Conservation (phyloP, 768 basidiomycete species). For the Stropharia rugosoannulata region DNA sequence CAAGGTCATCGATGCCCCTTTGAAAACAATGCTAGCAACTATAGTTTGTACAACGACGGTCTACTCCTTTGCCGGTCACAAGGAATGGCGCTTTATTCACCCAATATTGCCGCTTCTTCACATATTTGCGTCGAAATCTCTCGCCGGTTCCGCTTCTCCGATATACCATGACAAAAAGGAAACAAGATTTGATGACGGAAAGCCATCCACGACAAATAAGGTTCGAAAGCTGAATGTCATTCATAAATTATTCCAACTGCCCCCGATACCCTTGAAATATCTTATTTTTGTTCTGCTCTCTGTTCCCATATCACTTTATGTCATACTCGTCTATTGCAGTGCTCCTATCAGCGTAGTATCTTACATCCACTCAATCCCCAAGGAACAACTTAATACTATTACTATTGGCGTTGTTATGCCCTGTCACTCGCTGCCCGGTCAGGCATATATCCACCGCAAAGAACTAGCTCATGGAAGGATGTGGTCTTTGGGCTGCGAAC, state of each 20-base stretch:
- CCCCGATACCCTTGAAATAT: slow-evolving; percentile 32
- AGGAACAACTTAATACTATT: slow-evolving; percentile 38
- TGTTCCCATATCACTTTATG: slow-evolving; percentile 65
- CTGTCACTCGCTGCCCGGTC: slow-evolving; percentile 95
- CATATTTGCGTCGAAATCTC: slow-evolving; percentile 70
- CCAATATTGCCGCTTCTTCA: slow-evolving; percentile 86
- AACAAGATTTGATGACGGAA: not conserved
- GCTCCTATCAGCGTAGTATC: slow-evolving; percentile 78
- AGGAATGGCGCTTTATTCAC: slow-evolving; percentile 97
- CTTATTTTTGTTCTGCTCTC: slow-evolving; percentile 48
- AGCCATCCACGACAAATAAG: not conserved
- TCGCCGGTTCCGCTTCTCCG: slow-evolving; percentile 45
- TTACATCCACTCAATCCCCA: slow-evolving; percentile 58
- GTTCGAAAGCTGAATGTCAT: not conserved
- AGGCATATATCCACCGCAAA: slow-evolving; percentile 78
- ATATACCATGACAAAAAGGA: not conserved
- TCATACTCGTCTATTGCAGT: slow-evolving; percentile 71
- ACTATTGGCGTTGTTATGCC: slow-evolving; percentile 88
- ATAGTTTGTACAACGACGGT: slow-evolving; percentile 61
- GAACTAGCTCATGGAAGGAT: slow-evolving; percentile 58
- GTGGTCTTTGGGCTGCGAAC: slow-evolving; percentile 94
- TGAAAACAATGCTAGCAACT: slow-evolving; percentile 45
- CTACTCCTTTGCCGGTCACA: slow-evolving; percentile 87
- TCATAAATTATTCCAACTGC: slow-evolving; percentile 19
- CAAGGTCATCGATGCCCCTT: slow-evolving; percentile 23